phyloP scores from a whole-genome alignment of 306 rosid species.

The Cucumis sativus region DNA sequence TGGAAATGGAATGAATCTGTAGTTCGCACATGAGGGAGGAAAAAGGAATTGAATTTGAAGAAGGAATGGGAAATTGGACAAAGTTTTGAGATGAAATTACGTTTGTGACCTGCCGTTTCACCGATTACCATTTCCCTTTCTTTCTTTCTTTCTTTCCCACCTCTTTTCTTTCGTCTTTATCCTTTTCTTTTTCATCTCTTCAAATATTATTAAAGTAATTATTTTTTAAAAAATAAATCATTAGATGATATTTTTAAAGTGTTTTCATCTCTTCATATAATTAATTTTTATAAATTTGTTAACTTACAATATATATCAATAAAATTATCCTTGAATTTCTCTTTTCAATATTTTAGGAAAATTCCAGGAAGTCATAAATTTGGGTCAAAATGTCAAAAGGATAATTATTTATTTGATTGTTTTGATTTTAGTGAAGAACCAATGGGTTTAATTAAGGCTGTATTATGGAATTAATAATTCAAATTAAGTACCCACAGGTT shows the following conservation, averaged over 20 bases:
- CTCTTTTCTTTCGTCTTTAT: not conserved
- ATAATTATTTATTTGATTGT: not conserved
- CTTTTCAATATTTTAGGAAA: not conserved
- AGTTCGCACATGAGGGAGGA: not conserved
- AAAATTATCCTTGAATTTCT: too few relatives aligned
- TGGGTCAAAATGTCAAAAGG: not conserved
- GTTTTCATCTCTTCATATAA: not conserved
- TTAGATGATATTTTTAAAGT: too few relatives aligned
- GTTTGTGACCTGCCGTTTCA: not conserved
- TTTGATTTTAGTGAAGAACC: not conserved
- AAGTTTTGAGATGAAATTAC: not conserved
- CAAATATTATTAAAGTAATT: too few relatives aligned
- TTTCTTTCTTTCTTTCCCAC: not conserved
- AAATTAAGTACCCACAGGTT: not conserved
- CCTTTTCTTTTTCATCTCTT: not conserved
- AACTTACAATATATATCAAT: too few relatives aligned
- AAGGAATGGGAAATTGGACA: conserved; percentile 7
- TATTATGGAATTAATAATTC: not conserved
- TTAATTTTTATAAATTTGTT: too few relatives aligned
- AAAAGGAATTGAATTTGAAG: not conserved
- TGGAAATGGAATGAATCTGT: too few relatives aligned
- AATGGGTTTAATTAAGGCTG: not conserved
- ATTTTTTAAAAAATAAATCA: too few relatives aligned
- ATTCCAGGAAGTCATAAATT: not conserved
- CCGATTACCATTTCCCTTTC: not conserved